A percentile compares a stretch with the other conserved stretches of the same genome.
phyloP scores from a whole-genome alignment of 2,329 filamentous ascomycete genomes.

The Apiospora sp. region DNA sequence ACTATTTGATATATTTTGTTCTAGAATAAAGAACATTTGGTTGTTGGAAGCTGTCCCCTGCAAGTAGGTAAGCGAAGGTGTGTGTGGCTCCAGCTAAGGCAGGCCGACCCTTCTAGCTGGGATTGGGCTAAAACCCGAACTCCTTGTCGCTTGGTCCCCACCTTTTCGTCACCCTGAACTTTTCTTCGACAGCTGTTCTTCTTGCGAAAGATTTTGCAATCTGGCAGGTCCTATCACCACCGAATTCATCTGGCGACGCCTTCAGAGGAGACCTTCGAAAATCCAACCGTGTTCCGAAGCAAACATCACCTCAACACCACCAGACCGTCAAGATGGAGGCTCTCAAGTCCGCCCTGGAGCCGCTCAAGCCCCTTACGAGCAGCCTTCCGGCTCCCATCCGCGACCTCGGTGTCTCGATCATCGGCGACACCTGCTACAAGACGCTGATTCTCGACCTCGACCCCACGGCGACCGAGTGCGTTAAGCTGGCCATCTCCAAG shows the following conservation, averaged over 20 bases:
- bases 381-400: conserved; percentile 78
- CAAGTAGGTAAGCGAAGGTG: not conserved
- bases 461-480: conserved; percentile 76
- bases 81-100: conserved; percentile 10
- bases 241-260: not conserved
- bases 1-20: not conserved
- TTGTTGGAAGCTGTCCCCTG: not conserved
- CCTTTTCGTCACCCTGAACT: conserved; percentile 21
- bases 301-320: not conserved
- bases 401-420: conserved; percentile 78
- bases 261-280: not conserved
- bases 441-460: conserved; percentile 87
- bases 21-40: not conserved
- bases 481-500: conserved; percentile 92
- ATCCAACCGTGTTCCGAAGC: not conserved
- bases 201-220: conserved; percentile 11
- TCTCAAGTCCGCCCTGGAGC: conserved; percentile 68
- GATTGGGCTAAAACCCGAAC: conserved; percentile 3
- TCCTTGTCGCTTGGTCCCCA: conserved; percentile 8
- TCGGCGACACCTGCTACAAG: conserved; percentile 86
- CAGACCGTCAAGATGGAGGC: conserved; percentile 60
- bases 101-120: conserved; percentile 3
- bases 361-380: conserved; percentile 71
- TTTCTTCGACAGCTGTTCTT: conserved; percentile 19
- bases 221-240: not conserved